Conservation (phyloP, 495 filamentous ascomycete genomes). For the Penicillium bovifimosum region DNA sequence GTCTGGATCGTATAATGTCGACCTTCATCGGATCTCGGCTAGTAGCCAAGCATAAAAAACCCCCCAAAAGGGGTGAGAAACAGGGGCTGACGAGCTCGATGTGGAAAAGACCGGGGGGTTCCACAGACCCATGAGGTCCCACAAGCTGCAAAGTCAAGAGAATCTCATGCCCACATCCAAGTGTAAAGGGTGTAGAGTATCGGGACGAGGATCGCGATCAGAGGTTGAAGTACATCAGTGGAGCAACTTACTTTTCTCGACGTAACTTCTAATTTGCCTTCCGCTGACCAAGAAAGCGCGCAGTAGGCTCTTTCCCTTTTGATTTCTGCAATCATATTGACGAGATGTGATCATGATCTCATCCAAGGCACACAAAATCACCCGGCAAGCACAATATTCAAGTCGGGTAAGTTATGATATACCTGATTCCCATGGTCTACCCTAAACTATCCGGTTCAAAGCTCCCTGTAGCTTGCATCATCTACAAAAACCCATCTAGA, state of each 20-base stretch:
- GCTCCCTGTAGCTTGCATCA: background rate
- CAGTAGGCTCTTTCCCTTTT: background rate
- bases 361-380: slow-evolving; percentile 9
- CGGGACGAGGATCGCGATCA: slow-evolving; percentile 1
- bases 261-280: background rate
- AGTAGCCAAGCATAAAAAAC: slow-evolving; percentile 14
- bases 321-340: background rate
- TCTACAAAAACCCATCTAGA: background rate
- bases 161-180: background rate
- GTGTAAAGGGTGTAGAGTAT: background rate
- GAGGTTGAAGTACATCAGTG: slow-evolving; percentile 5
- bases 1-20: slow-evolving; percentile 14
- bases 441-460: background rate
- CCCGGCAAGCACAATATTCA: slow-evolving; percentile 9
- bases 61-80: background rate
- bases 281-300: background rate
- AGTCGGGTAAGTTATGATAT: slow-evolving; percentile 2
- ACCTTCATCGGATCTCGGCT: slow-evolving; percentile 1
- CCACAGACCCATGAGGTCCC: slow-evolving; percentile 21
- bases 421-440: slow-evolving; percentile 7
- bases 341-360: background rate
- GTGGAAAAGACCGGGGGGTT: slow-evolving; percentile 22
- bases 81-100: slow-evolving; percentile 17
- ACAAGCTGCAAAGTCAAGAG: slow-evolving; percentile 14
- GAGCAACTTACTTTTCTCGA: slow-evolving; percentile 4